phyloP scores from a whole-genome alignment of 2,329 filamentous ascomycete species.

The Corinectria fuckeliana region DNA sequence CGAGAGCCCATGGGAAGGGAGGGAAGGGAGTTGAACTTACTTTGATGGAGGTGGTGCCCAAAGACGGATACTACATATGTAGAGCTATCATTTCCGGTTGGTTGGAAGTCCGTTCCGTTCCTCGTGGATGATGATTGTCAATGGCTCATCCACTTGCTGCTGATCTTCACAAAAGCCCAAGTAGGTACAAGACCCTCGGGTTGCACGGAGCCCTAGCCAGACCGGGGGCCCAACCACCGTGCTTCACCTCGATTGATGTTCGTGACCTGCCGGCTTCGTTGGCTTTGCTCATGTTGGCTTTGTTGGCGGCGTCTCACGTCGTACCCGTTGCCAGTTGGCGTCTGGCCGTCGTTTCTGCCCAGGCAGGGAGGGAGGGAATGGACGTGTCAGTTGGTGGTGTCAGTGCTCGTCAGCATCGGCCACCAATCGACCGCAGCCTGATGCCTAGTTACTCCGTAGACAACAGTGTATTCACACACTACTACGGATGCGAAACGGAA shows the following conservation, averaged over 20 bases:
- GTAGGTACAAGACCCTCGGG: neutral
- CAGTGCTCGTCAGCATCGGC: slow-evolving; percentile 15
- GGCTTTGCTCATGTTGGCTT: too few species aligned
- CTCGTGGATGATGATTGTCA: slow-evolving; percentile 8
- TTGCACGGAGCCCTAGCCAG: neutral
- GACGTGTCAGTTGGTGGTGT: slow-evolving; percentile 18
- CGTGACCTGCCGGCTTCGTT: slow-evolving; percentile 4
- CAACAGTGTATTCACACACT: too few species aligned
- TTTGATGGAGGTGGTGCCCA: slow-evolving; percentile 4
- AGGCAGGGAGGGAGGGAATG: too few species aligned
- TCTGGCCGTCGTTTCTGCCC: slow-evolving; percentile 2
- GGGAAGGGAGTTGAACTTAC: neutral
- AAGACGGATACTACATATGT: neutral
- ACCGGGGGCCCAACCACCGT: neutral
- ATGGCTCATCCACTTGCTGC: too few species aligned
- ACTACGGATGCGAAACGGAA: too few species aligned
- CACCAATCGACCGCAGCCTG: slow-evolving; percentile 15
- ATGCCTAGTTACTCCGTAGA: too few species aligned
- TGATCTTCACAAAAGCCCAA: slow-evolving; percentile 1
- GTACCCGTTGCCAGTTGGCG: slow-evolving; percentile 1
- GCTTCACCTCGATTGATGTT: slow-evolving; percentile 11
- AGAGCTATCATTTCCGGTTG: slow-evolving; percentile 18
- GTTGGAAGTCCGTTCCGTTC: slow-evolving; percentile 14
- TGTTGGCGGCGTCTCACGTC: slow-evolving; percentile 10
- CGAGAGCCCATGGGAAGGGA: too few species aligned